These are phyloP conservation scores for slime mould (Dictyostelium discoideum) DNA, from an alignment of 78 protist genomes.

Conservation along the genomic window DNA sequence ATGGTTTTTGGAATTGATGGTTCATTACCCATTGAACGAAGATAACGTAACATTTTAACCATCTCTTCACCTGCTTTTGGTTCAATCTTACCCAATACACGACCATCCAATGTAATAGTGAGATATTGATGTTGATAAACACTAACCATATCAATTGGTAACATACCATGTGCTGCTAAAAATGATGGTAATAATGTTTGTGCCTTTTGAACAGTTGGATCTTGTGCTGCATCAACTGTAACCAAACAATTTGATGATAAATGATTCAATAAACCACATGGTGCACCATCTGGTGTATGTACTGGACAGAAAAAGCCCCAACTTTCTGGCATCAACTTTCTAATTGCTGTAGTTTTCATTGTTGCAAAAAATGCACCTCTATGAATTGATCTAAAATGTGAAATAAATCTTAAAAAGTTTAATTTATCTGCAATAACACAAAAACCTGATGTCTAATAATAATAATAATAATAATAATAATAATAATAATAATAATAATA, in stretches of 20 bases:
- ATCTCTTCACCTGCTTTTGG: conserved; percentile 1
- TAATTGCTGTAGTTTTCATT: conserved; percentile 95
- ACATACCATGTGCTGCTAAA: conserved; percentile 47
- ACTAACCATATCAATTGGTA: conserved; percentile 23
- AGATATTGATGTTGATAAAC: not conserved
- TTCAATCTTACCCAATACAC: conserved; percentile 48
- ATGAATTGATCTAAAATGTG: conserved; percentile 94
- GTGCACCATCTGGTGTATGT: conserved; percentile 99
- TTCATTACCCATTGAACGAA: conserved; percentile 56
- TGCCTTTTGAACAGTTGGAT: not conserved
- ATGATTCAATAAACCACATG: conserved; percentile 99
- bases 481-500: not conserved
- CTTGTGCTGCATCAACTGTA: conserved; percentile 57
- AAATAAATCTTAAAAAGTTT: conserved; percentile 92
- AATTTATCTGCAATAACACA: conserved; percentile 97
- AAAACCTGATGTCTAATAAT: conserved; percentile 89
- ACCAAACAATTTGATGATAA: conserved; percentile 86
- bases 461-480: not conserved
- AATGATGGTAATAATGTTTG: conserved; percentile 1
- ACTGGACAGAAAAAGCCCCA: conserved; percentile 99
- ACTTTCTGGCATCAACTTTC: conserved; percentile 97
- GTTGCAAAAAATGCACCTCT: conserved; percentile 96
- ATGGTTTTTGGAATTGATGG: conserved; percentile 29
- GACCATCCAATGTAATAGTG: conserved; percentile 72
- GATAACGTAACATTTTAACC: conserved; percentile 46